Base-by-base conservation (phyloP, 768 basidiomycete species). In the Kockovaella imperatae region DNA sequence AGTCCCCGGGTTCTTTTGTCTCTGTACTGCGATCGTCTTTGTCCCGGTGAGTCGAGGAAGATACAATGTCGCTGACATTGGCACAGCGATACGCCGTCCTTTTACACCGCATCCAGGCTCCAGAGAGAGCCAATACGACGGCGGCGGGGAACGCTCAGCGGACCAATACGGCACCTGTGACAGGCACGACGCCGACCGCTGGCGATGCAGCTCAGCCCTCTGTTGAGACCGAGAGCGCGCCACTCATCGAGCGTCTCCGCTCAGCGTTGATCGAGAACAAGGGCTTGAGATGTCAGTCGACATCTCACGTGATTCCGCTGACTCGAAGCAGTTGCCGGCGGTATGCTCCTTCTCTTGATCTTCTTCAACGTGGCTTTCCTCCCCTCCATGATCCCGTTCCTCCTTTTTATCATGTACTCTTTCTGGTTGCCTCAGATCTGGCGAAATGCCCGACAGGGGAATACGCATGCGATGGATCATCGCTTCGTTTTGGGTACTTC, bases 361-460 rank as follows among this genome's bases (percentile, higher is more conserved):
- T 71, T 85, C 49, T 77, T 89, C 47, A 79, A 88, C 55, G 30
- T 68, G 23, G 81, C 84, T 29, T 77, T 88, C 41, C 80, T 87
- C 11, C 62, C 68, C 5, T 49, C 44, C 59, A 85, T 59, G 80
- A 80, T 18, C 79, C 86, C 35, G 78, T 82, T 6, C 74, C 86
- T 57, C 54, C 83, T 90, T 28, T 78, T 75, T 8, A 65, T 74
- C 23, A 77, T 86, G 47, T 88, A 91, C 69, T 83, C 83, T 5
- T 77, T 90, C 60, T 95, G 89, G 89, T 57, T 83, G 4, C 83
- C 86, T 3, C 89, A 91, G 70, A 87, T 95, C 40, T 74, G 83
- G 45, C 77, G 89, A 20, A 84, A 87, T 14, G 80, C 77, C 14
- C 77, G 78, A 18, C 78, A 85, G 20, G 84, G 83, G 7, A 77